phyloP scores from a whole-genome alignment of 768 basidiomycete species.

The Suillus discolor region DNA sequence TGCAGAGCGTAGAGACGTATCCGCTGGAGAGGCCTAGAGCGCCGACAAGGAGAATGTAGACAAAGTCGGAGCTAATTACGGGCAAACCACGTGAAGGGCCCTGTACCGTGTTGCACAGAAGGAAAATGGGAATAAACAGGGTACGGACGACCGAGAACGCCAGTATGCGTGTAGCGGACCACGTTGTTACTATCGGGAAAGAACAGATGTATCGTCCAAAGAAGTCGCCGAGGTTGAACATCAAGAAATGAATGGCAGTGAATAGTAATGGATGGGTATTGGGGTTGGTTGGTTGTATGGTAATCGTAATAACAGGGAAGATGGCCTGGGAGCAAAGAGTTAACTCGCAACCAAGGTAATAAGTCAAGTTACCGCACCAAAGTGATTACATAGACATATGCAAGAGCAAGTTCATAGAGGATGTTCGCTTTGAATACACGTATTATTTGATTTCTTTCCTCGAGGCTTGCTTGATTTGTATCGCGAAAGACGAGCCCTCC shows the following conservation, averaged over 20 bases:
- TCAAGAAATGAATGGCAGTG: conserved; percentile 73
- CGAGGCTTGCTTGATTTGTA: conserved; percentile 23
- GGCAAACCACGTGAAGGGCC: conserved; percentile 36
- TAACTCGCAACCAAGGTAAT: conserved; percentile 9
- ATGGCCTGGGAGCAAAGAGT: conserved; percentile 57
- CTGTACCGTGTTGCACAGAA: conserved; percentile 79
- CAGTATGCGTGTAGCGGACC: conserved; percentile 66
- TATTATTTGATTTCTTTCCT: conserved; percentile 47
- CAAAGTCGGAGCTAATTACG: conserved; percentile 72
- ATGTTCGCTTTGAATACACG: conserved; percentile 66
- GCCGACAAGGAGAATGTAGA: conserved; percentile 76
- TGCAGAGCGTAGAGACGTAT: conserved; percentile 72
- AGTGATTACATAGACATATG: conserved; percentile 78
- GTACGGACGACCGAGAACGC: conserved; percentile 68
- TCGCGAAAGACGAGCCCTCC: conserved; percentile 38
- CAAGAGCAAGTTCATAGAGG: conserved; percentile 69
- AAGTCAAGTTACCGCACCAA: conserved; percentile 51
- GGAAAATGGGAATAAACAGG: conserved; percentile 82
- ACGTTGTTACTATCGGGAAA: conserved; percentile 63
- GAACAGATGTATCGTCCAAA: conserved; percentile 70
- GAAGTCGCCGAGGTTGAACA: conserved; percentile 78
- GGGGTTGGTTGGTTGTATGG: conserved; percentile 67
- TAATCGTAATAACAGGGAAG: conserved; percentile 84
- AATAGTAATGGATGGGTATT: conserved; percentile 79
- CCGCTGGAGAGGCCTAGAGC: conserved; percentile 79